A percentile compares a stretch with the other conserved stretches of the same genome.
Conservation (phyloP, 257 asterid species). For the Petrea volubilis region DNA sequence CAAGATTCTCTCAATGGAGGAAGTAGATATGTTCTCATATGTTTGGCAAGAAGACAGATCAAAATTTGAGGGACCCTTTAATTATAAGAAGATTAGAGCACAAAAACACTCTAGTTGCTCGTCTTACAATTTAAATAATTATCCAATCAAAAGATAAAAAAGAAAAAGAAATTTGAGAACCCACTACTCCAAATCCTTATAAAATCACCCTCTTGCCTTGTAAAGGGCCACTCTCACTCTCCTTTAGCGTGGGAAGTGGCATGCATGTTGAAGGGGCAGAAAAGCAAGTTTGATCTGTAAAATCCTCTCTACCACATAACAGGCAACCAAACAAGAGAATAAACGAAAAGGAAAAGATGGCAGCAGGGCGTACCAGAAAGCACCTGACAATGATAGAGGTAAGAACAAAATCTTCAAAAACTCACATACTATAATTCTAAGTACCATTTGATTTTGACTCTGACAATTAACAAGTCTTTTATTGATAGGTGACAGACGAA, state of each 20-base stretch:
- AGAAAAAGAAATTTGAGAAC: conserved; percentile 24
- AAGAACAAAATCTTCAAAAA: conserved; percentile 35
- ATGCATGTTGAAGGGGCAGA: conserved; percentile 39
- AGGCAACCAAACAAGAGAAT: conserved; percentile 37
- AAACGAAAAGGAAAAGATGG: conserved; percentile 48
- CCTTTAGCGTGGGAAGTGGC: conserved; percentile 23
- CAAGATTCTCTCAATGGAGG: conserved; percentile 40
- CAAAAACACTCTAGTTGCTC: conserved; percentile 27
- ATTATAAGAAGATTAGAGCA: conserved; percentile 33
- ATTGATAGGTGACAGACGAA: conserved; percentile 69
- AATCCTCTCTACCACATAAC: conserved; percentile 30
- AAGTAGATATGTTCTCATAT: conserved; percentile 55
- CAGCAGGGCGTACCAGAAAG: conserved; percentile 49
- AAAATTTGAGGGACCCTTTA: conserved; percentile 33
- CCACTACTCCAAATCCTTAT: conserved; percentile 50
- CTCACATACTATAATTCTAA: conserved; percentile 18
- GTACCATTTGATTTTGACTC: conserved; percentile 10
- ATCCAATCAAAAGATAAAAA: conserved; percentile 20
- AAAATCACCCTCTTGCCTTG: conserved; percentile 40
- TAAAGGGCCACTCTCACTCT: conserved; percentile 22
- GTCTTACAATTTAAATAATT: conserved; percentile 24
- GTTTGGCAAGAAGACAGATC: conserved; percentile 57
- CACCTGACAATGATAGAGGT: conserved; percentile 65
- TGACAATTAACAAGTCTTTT: conserved; percentile 19
- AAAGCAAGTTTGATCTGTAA: conserved; percentile 9